phyloP scores from a whole-genome alignment of 371 early-diverging fungal species.

The Mortierella sp. region DNA sequence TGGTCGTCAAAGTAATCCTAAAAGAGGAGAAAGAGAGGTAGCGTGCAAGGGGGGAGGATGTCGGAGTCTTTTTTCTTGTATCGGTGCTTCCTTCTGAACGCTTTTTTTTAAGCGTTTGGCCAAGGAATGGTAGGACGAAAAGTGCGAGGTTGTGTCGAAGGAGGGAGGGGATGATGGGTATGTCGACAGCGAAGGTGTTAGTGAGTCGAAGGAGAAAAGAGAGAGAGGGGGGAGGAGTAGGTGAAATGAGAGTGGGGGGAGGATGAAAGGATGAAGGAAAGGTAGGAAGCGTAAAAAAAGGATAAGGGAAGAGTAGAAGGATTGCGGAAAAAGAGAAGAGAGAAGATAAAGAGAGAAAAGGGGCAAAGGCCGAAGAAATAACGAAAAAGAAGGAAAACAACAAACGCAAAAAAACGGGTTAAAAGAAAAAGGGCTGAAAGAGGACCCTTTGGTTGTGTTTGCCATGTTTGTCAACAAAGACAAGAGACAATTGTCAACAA shows the following conservation, averaged over 20 bases:
- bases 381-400: not conserved
- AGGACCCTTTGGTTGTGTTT: not conserved
- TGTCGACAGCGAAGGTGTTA: not conserved
- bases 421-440: not conserved
- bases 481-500: not conserved
- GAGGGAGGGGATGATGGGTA: not conserved
- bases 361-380: not conserved
- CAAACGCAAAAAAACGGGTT: not conserved
- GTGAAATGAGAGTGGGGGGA: not conserved
- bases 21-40: not conserved
- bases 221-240: not conserved
- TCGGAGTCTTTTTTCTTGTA: slow-evolving; percentile 4
- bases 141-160: not conserved
- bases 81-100: not conserved
- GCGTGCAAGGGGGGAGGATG: not conserved
- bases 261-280: too few relatives aligned
- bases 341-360: too few relatives aligned
- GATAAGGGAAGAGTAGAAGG: not conserved
- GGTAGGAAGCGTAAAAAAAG: not conserved
- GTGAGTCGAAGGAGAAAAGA: not conserved
- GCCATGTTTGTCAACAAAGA: not conserved
- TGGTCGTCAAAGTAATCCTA: not conserved
- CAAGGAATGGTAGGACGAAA: not conserved
- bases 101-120: not conserved
- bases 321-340: not conserved